These are phyloP conservation scores for Alternaria triticimaculans DNA, from an alignment of 2,329 filamentous ascomycete species.

Conservation along the genomic window DNA sequence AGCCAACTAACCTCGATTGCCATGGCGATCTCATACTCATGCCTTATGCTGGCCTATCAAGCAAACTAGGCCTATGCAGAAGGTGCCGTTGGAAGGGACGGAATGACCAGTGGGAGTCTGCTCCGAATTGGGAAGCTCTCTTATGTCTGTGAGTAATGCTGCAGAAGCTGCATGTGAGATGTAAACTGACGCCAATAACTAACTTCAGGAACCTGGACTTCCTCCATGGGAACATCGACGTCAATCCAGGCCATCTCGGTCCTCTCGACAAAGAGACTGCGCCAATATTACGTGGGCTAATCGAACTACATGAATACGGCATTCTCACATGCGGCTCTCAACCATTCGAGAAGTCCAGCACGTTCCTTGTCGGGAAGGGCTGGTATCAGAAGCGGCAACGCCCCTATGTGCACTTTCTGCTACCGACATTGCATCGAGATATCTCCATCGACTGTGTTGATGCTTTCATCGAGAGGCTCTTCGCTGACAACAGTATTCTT, in stretches of 20 bases:
- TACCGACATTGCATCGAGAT: not conserved
- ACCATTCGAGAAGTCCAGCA: not conserved
- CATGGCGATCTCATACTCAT: rapidly evolving
- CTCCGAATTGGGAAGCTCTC: not conserved
- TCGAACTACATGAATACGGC: not conserved
- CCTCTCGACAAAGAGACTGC: not conserved
- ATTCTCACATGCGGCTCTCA: not conserved
- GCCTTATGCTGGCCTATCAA: rapidly evolving
- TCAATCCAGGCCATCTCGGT: not conserved
- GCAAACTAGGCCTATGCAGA: not conserved
- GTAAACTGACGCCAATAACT: too few species aligned
- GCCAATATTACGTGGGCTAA: rapidly evolving
- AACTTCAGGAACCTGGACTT: not conserved
- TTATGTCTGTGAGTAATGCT: not conserved
- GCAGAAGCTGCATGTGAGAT: too few species aligned
- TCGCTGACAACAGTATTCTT: not conserved
- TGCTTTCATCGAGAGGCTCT: not conserved
- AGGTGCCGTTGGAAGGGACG: not conserved
- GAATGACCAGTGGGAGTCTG: rapidly evolving
- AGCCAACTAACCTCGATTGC: not conserved
- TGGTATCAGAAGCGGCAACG: not conserved
- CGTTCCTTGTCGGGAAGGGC: not conserved
- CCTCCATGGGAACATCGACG: not conserved
- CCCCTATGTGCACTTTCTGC: not conserved
- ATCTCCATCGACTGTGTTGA: not conserved